phyloP scores from a whole-genome alignment of 345 rosid species.

The Punica granatum region DNA sequence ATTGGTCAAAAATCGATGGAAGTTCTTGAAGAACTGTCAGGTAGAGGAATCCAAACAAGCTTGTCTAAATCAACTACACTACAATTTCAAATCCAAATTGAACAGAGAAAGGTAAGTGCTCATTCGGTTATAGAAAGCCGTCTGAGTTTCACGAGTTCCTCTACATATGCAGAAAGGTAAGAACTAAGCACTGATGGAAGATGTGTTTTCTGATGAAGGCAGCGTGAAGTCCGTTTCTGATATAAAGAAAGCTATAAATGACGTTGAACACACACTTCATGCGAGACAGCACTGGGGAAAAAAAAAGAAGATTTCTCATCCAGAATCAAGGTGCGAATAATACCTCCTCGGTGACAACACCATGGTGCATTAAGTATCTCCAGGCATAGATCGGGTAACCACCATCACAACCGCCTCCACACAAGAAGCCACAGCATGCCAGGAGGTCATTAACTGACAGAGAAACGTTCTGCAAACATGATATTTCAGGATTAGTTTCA shows the following conservation, averaged over 20 bases:
- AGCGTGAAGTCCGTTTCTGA: neutral
- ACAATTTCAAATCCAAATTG: neutral
- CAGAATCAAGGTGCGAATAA: neutral
- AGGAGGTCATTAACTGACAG: conserved; percentile 85
- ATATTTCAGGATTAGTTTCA: neutral
- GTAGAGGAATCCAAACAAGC: neutral
- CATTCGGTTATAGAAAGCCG: neutral
- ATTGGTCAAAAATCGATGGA: neutral
- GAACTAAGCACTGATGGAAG: neutral
- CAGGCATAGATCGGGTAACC: conserved; percentile 79
- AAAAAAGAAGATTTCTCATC: neutral
- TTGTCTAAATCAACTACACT: neutral
- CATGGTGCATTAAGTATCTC: conserved; percentile 64
- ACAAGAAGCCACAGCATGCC: conserved; percentile 91
- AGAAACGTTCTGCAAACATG: conserved; percentile 51
- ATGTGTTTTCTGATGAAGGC: neutral
- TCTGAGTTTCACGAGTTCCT: neutral
- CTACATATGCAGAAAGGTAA: neutral
- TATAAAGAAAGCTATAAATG: too few species aligned
- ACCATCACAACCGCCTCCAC: conserved; percentile 89
- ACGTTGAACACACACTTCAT: too few species aligned
- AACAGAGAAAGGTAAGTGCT: neutral
- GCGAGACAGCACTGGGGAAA: too few species aligned
- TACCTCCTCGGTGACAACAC: conserved; percentile 97
- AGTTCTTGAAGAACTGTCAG: conserved; percentile 1